phyloP scores from a whole-genome alignment of 2,329 filamentous ascomycete species.

The Emericellopsis atlantica region DNA sequence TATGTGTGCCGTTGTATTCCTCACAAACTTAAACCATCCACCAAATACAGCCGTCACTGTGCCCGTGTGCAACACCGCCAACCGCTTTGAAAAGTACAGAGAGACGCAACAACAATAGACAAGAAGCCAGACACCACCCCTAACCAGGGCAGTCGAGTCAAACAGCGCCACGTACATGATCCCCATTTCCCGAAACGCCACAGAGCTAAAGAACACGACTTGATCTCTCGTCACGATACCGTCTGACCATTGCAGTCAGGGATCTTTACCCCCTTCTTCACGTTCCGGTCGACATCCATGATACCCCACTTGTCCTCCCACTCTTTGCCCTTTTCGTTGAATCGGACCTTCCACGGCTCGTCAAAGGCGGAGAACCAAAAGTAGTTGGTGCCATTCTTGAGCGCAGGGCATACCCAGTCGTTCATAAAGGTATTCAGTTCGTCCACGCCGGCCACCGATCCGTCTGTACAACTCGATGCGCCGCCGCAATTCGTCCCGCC shows the following conservation, averaged over 20 bases:
- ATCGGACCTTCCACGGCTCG: conserved; percentile 83
- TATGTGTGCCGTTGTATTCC: no score
- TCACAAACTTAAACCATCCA: no score
- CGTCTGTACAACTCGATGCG: conserved; percentile 43
- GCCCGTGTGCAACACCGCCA: not conserved
- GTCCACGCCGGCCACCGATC: conserved; percentile 64
- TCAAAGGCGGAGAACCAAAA: conserved; percentile 98
- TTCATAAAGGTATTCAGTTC: conserved; percentile 81
- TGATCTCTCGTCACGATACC: conserved; percentile 15
- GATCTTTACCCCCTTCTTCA: conserved; percentile 76
- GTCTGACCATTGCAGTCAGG: conserved; percentile 75
- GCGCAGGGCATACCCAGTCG: conserved; percentile 69
- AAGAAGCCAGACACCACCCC: not conserved
- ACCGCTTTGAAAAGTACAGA: not conserved
- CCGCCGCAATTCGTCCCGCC: conserved; percentile 69
- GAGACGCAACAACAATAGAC: not conserved
- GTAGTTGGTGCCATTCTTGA: conserved; percentile 77
- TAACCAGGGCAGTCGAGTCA: conserved; percentile 8
- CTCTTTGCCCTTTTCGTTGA: conserved; percentile 53
- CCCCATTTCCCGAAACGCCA: no score
- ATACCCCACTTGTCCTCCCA: conserved; percentile 97
- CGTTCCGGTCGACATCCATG: conserved; percentile 70
- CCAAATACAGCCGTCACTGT: no score
- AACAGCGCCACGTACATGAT: no score
- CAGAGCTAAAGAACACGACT: no score